phyloP scores from a whole-genome alignment of 495 filamentous ascomycete species.

The Filosporella fistucella region DNA sequence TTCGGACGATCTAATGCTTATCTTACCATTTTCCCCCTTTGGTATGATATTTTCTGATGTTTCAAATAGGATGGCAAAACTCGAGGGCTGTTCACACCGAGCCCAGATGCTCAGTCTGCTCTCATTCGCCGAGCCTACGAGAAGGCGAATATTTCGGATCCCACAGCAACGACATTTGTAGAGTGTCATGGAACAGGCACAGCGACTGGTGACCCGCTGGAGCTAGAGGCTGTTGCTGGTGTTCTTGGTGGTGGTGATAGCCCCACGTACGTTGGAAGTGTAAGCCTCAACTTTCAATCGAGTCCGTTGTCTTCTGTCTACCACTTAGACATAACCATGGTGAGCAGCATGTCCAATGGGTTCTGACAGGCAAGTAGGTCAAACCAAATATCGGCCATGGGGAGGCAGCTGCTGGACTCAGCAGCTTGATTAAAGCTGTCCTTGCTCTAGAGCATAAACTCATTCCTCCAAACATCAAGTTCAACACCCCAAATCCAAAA shows the following conservation, averaged over 20 bases:
- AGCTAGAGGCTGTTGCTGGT: slow-evolving; percentile 46
- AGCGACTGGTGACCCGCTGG: slow-evolving; percentile 53
- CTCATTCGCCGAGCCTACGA: slow-evolving; percentile 49
- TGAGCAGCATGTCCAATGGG: background rate
- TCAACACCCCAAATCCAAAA: slow-evolving; percentile 27
- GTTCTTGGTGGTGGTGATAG: background rate
- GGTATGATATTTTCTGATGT: background rate
- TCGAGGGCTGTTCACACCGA: slow-evolving; percentile 54
- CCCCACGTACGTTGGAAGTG: slow-evolving; percentile 21
- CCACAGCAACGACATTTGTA: slow-evolving; percentile 30
- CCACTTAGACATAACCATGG: slow-evolving; percentile 29
- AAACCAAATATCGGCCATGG: slow-evolving; percentile 34
- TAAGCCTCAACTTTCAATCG: too few relatives aligned
- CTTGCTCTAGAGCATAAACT: slow-evolving; percentile 52
- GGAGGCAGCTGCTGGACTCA: slow-evolving; percentile 53
- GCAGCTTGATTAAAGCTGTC: slow-evolving; percentile 51
- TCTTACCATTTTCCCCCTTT: background rate
- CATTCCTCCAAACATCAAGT: slow-evolving; percentile 42
- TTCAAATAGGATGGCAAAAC: slow-evolving; percentile 45
- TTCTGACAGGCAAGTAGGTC: slow-evolving; percentile 39
- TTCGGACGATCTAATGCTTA: background rate
- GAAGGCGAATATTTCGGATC: slow-evolving; percentile 31
- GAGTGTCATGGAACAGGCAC: slow-evolving; percentile 31
- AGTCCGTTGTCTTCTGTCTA: too few relatives aligned
- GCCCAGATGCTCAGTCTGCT: slow-evolving; percentile 47